Evolutionary conservation across 2,329 filamentous ascomycete species (phyloP).

Genomic region (Cladorrhinum sp.): DNA sequence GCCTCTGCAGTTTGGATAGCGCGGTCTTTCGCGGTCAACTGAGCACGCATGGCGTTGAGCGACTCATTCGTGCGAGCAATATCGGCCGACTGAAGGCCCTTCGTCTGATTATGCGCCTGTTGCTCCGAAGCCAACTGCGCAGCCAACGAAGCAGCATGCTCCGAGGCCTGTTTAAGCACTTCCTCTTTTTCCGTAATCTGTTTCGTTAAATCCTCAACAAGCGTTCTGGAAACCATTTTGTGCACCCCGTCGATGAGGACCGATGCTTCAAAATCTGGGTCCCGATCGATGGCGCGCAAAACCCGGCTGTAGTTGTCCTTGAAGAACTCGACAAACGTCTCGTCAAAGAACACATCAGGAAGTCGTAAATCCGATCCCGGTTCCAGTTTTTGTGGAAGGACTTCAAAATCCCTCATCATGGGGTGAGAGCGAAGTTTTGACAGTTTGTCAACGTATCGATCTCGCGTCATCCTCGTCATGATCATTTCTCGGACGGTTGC

Average conservation of each 20-base stretch:
- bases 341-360: conserved; percentile 82
- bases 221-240: conserved; percentile 87
- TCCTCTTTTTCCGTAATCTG: conserved; percentile 72
- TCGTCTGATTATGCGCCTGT: conserved; percentile 65
- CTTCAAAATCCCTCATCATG: conserved; percentile 83
- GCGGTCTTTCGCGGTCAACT: conserved; percentile 29
- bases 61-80: conserved; percentile 40
- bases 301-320: conserved; percentile 94
- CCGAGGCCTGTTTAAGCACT: conserved; percentile 46
- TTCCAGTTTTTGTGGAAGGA: conserved; percentile 65
- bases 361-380: conserved; percentile 50
- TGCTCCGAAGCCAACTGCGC: conserved; percentile 68
- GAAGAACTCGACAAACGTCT: conserved; percentile 84
- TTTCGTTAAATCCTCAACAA: conserved; percentile 78
- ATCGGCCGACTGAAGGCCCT: conserved; percentile 55
- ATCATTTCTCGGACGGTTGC: conserved; percentile 77
- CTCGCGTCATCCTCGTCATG: conserved; percentile 72
- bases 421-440: conserved; percentile 73
- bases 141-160: conserved; percentile 45
- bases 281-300: conserved; percentile 80
- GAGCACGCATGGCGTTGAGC: conserved; percentile 27
- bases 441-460: conserved; percentile 82
- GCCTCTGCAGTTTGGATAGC: conserved; percentile 29
- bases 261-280: conserved; percentile 82
- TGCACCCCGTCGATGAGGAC: conserved; percentile 75